Conservation (phyloP, 805 yeast species). For the Lipomyces chichibuensis region DNA sequence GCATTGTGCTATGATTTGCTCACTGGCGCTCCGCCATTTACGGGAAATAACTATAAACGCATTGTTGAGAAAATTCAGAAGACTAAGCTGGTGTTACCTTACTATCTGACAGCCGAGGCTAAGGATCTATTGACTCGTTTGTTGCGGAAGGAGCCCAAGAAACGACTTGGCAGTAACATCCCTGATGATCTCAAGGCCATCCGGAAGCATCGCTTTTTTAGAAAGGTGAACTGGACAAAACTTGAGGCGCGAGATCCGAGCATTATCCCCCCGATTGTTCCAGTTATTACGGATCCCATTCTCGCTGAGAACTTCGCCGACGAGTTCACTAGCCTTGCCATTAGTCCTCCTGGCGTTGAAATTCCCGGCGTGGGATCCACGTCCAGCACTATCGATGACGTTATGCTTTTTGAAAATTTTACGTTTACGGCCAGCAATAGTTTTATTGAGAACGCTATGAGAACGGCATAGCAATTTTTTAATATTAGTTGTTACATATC, state of each 20-base stretch:
- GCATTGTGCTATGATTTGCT: conserved; percentile 78
- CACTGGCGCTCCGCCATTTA: conserved; percentile 86
- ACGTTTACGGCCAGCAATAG: conserved; percentile 34
- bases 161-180: conserved; percentile 57
- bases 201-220: conserved; percentile 71
- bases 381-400: conserved; percentile 2
- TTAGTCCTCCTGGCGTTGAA: conserved; percentile 38
- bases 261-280: conserved; percentile 75
- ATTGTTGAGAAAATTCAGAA: conserved; percentile 74
- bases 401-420: conserved; percentile 26
- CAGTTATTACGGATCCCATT: conserved; percentile 76
- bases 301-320: conserved; percentile 83
- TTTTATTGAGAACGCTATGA: conserved; percentile 33
- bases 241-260: conserved; percentile 55
- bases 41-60: conserved; percentile 76
- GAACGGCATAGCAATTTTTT: neutral
- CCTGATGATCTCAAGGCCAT: conserved; percentile 57
- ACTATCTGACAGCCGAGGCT: conserved; percentile 76
- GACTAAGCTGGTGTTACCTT: conserved; percentile 67
- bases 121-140: conserved; percentile 70
- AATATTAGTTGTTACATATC: too few species aligned
- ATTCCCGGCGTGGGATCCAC: conserved; percentile 8
- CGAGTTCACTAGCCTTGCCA: conserved; percentile 70
- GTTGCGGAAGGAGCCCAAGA: conserved; percentile 67
- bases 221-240: conserved; percentile 71